Conservation (phyloP, 768 basidiomycete species). For the Xanthoconium stramineum region DNA sequence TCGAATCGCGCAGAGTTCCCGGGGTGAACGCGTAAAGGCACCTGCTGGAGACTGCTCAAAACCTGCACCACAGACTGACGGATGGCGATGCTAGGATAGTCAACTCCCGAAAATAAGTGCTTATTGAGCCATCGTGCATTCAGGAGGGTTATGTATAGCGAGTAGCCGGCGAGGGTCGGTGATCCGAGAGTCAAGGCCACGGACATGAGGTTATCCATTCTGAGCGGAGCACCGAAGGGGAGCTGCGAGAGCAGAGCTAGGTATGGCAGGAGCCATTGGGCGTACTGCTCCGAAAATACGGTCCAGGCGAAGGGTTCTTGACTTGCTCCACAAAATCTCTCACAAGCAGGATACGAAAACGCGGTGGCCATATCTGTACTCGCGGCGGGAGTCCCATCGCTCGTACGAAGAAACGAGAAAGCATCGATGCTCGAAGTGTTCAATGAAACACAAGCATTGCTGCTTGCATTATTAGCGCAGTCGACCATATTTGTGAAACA, state of each 20-base stretch:
- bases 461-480: background rate
- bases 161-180: slow-evolving; percentile 48
- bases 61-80: slow-evolving; percentile 26
- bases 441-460: slow-evolving; percentile 1
- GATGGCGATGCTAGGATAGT: slow-evolving; percentile 18
- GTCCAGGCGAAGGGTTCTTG: slow-evolving; percentile 21
- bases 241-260: too few relatives aligned
- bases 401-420: too few relatives aligned
- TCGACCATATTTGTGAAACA: slow-evolving; percentile 9
- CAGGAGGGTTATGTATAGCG: slow-evolving; percentile 40
- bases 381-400: background rate
- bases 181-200: too few relatives aligned
- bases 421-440: slow-evolving; percentile 5
- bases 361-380: slow-evolving; percentile 1
- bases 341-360: slow-evolving; percentile 8
- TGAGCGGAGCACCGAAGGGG: too few relatives aligned
- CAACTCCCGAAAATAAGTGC: slow-evolving; percentile 28
- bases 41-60: too few relatives aligned
- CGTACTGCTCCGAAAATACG: slow-evolving; percentile 32
- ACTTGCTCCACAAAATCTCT: slow-evolving; percentile 17
- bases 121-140: slow-evolving; percentile 42
- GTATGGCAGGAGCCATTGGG: too few relatives aligned
- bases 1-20: too few relatives aligned
- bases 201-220: too few relatives aligned
- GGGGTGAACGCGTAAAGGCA: too few relatives aligned